phyloP scores from a whole-genome alignment of 2,329 filamentous ascomycete species.

The Microsporum canis region DNA sequence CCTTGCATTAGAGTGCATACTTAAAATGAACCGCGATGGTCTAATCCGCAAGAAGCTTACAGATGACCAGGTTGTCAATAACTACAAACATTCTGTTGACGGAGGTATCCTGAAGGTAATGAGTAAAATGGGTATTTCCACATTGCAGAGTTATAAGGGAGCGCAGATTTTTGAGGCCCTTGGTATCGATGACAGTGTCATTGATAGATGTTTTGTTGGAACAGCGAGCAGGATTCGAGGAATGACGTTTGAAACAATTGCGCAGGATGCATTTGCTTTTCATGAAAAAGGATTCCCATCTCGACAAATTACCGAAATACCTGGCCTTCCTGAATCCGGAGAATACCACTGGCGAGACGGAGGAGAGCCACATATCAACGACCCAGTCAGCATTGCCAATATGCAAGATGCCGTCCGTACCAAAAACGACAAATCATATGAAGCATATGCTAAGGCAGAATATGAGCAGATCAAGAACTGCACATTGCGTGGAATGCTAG shows the following conservation, averaged over 20 bases:
- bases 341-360: slow-evolving; percentile 99
- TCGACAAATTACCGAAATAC: slow-evolving; percentile 61
- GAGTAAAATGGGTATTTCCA: slow-evolving; percentile 99
- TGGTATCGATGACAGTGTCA: slow-evolving; percentile 80
- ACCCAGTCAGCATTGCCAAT: slow-evolving; percentile 88
- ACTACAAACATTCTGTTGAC: slow-evolving; percentile 94
- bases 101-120: slow-evolving; percentile 97
- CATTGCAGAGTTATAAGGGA: slow-evolving; percentile 90
- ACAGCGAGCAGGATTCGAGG: slow-evolving; percentile 91
- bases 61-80: slow-evolving; percentile 73
- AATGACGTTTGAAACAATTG: slow-evolving; percentile 85
- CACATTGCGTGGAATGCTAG: slow-evolving; percentile 83
- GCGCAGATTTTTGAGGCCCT: slow-evolving; percentile 96
- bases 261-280: slow-evolving; percentile 86
- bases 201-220: slow-evolving; percentile 88
- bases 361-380: slow-evolving; percentile 89
- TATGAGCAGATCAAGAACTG: slow-evolving; percentile 96
- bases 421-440: slow-evolving; percentile 98
- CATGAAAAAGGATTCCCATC: slow-evolving; percentile 88
- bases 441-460: slow-evolving; percentile 84
- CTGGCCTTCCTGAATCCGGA: slow-evolving; percentile 78
- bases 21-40: slow-evolving; percentile 90
- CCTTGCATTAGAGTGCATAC: slow-evolving; percentile 87
- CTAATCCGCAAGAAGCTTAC: slow-evolving; percentile 81
- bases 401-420: slow-evolving; percentile 92